Conservation (phyloP, 2,329 filamentous ascomycete genomes). For the Salinomyces thailandicus region DNA sequence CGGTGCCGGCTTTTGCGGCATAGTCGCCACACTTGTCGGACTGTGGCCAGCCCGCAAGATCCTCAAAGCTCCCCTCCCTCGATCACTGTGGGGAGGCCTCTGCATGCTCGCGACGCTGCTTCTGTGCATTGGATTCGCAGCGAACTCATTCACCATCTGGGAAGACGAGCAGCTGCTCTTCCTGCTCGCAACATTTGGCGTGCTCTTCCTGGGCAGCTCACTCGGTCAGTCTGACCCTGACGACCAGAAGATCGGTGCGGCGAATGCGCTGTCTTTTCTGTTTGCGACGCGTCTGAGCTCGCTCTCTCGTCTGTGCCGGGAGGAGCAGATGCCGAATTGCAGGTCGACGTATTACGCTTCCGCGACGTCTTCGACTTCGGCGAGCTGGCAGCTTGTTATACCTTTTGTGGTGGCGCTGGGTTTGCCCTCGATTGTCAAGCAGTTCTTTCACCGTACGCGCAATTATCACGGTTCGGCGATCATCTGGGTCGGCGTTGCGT, state of each 20-base stretch:
- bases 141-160: constrained; percentile 98
- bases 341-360: constrained; percentile 93
- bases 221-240: constrained; percentile 56
- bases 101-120: constrained; percentile 70
- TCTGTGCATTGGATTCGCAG: constrained; percentile 87
- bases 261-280: constrained; percentile 77
- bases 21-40: constrained; percentile 30
- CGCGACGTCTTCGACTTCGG: constrained; percentile 80
- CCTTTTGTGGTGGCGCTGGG: constrained; percentile 63
- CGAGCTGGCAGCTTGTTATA: constrained; percentile 76
- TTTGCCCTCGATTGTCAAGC: constrained; percentile 65
- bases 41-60: constrained; percentile 33
- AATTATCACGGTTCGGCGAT: constrained; percentile 82
- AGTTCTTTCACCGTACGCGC: constrained; percentile 69
- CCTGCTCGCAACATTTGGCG: constrained; percentile 78
- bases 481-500: constrained; percentile 70
- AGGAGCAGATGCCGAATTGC: constrained; percentile 98
- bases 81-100: constrained; percentile 80
- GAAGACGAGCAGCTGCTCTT: constrained; percentile 91
- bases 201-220: constrained; percentile 63
- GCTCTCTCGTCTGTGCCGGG: constrained; percentile 82
- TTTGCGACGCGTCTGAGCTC: constrained; percentile 69
- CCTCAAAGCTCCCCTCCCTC: constrained; percentile 50
- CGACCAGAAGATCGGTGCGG: constrained; percentile 66
- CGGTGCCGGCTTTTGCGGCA: constrained; percentile 29